Evolutionary conservation across 345 rosid species (phyloP).

Genomic region (Pseudoturritis turrita): DNA sequence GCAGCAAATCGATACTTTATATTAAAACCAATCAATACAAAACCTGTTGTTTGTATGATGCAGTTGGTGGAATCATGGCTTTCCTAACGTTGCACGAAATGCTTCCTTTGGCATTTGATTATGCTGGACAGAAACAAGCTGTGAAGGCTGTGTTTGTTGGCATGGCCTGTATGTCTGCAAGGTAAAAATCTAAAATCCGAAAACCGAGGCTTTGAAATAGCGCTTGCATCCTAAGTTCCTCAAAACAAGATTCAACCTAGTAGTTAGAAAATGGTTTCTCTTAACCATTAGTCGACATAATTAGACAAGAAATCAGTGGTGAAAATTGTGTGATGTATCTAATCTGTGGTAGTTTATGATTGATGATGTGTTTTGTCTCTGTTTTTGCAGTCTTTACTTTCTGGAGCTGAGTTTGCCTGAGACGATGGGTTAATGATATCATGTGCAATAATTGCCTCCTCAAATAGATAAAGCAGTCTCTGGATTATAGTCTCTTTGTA

Average conservation of each 20-base stretch:
- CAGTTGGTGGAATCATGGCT: conserved; percentile 99
- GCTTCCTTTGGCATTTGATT: conserved; percentile 98
- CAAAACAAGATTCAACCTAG: background rate
- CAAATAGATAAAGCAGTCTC: conserved; percentile 5
- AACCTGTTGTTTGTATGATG: conserved; percentile 8
- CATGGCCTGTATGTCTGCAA: conserved; percentile 99
- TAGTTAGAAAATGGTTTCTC: background rate
- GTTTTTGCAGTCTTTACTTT: conserved; percentile 63
- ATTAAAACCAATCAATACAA: background rate
- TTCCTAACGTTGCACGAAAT: conserved; percentile 95
- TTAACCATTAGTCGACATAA: background rate
- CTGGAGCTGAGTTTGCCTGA: conserved; percentile 77
- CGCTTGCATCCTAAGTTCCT: background rate
- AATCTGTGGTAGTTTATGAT: background rate
- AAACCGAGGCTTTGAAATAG: conserved; percentile 1
- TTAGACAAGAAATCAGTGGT: background rate
- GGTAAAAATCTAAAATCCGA: conserved; percentile 39
- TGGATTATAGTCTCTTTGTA: conserved; percentile 17
- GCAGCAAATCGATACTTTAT: background rate
- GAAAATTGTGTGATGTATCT: background rate
- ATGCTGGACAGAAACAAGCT: conserved; percentile 98
- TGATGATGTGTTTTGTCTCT: conserved; percentile 18
- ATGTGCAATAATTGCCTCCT: conserved; percentile 22
- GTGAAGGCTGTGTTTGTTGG: conserved; percentile 95
- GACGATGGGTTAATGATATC: conserved; percentile 37